Conservation (phyloP, 768 basidiomycete genomes). For the Suillus sp. region DNA sequence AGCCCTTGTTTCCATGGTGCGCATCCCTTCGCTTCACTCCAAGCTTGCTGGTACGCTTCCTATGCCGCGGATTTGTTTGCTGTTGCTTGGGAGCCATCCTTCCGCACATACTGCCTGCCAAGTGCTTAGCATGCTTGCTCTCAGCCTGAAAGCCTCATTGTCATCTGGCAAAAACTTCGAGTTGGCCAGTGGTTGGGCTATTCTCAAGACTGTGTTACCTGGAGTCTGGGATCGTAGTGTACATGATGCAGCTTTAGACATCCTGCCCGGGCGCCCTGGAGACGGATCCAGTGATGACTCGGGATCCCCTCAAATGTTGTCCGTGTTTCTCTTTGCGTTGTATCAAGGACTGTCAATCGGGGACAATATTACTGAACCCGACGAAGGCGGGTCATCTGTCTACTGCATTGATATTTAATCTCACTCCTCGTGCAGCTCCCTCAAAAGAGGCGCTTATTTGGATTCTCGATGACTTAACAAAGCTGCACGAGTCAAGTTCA, state of each 20-base stretch:
- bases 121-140: constrained; percentile 59
- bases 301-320: constrained; percentile 4
- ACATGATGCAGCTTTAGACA: constrained; percentile 66
- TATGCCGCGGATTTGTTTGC: constrained; percentile 72
- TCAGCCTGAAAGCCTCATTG: constrained; percentile 54
- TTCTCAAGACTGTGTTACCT: constrained; percentile 70
- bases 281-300: neutral
- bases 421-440: constrained; percentile 21
- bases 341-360: constrained; percentile 1
- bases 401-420: neutral
- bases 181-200: constrained; percentile 80
- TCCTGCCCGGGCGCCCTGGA: constrained; percentile 54
- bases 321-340: constrained; percentile 6
- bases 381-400: neutral
- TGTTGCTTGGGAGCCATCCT: constrained; percentile 81
- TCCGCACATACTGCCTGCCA: constrained; percentile 57
- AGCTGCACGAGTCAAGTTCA: constrained; percentile 61
- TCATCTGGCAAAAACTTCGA: constrained; percentile 85
- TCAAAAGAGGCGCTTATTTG: constrained; percentile 22
- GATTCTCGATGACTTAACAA: constrained; percentile 68
- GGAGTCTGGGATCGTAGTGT: constrained; percentile 67
- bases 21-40: constrained; percentile 54
- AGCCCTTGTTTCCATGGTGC: constrained; percentile 62
- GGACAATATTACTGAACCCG: neutral
- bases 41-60: constrained; percentile 79